Evolutionary conservation across 768 basidiomycete genomes (phyloP).

Genomic region (Russula virescens): DNA sequence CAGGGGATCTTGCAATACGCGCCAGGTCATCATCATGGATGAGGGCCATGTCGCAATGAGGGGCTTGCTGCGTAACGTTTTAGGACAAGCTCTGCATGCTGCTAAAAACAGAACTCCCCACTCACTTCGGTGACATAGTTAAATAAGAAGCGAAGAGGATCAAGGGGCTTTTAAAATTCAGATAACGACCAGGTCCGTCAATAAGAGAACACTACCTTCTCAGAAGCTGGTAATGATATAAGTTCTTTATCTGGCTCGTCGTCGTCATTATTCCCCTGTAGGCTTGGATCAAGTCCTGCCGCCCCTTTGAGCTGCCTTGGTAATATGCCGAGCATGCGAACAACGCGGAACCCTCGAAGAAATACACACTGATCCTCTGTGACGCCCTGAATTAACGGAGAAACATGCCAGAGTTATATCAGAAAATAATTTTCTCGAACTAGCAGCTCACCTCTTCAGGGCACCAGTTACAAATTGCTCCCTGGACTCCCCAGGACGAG

Average conservation of each 20-base stretch:
- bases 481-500: too few relatives aligned
- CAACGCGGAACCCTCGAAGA: not conserved
- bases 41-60: not conserved
- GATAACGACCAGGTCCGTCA: too few relatives aligned
- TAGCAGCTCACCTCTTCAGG: too few relatives aligned
- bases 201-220: not conserved
- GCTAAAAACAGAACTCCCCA: not conserved
- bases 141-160: not conserved
- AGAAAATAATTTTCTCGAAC: too few relatives aligned
- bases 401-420: too few relatives aligned
- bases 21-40: not conserved
- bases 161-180: not conserved
- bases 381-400: too few relatives aligned
- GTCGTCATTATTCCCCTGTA: not conserved
- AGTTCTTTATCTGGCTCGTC: not conserved
- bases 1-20: not conserved
- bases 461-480: too few relatives aligned
- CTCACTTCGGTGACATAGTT: constrained; percentile 1
- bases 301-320: not conserved
- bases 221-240: not conserved
- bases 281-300: not conserved
- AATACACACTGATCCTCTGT: not conserved
- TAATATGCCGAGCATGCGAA: not conserved
- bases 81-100: too few relatives aligned
- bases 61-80: not conserved